A percentile compares a stretch with the other conserved stretches of the same genome.
Conservation (phyloP, 371 early-diverging fungal genomes). For the Mortierella sp. region DNA sequence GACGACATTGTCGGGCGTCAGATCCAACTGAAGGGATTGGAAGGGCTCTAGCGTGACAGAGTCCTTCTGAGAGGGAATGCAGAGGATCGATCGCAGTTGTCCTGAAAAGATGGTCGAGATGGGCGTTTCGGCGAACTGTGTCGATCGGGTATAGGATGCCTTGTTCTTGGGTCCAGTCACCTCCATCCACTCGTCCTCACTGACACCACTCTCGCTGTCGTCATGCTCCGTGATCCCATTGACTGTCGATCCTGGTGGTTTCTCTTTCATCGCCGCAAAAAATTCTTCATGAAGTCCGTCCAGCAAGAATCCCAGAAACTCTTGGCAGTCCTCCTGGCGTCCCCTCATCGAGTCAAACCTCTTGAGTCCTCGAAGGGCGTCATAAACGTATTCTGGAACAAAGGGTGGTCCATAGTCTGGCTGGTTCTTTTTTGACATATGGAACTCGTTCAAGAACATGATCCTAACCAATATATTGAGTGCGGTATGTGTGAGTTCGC, state of each 20-base stretch:
- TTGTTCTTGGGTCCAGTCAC: slow-evolving; percentile 88
- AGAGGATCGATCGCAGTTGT: slow-evolving; percentile 79
- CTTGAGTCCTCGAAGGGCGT: slow-evolving; percentile 83
- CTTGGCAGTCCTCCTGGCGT: slow-evolving; percentile 97
- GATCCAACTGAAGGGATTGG: slow-evolving; percentile 89
- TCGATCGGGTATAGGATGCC: slow-evolving; percentile 62
- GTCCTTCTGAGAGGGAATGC: slow-evolving; percentile 80
- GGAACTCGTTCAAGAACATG: slow-evolving; percentile 82
- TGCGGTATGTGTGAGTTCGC: too few species aligned
- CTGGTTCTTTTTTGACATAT: slow-evolving; percentile 55
- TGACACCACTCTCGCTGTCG: slow-evolving; percentile 47
- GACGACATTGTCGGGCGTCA: slow-evolving; percentile 78
- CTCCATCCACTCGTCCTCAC: slow-evolving; percentile 84
- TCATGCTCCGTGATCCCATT: slow-evolving; percentile 30
- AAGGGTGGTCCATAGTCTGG: slow-evolving; percentile 79
- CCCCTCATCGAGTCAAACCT: slow-evolving; percentile 88
- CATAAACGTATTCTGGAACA: slow-evolving; percentile 94
- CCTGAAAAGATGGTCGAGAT: slow-evolving; percentile 93
- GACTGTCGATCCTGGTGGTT: slow-evolving; percentile 21
- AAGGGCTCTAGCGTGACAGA: slow-evolving; percentile 91
- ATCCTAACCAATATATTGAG: slow-evolving; percentile 59
- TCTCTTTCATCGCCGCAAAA: slow-evolving; percentile 57
- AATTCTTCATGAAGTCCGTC: slow-evolving; percentile 97
- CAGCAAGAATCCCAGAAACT: slow-evolving; percentile 92
- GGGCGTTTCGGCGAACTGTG: slow-evolving; percentile 78